phyloP scores from a whole-genome alignment of 345 rosid species.

The Syzygium grande region DNA sequence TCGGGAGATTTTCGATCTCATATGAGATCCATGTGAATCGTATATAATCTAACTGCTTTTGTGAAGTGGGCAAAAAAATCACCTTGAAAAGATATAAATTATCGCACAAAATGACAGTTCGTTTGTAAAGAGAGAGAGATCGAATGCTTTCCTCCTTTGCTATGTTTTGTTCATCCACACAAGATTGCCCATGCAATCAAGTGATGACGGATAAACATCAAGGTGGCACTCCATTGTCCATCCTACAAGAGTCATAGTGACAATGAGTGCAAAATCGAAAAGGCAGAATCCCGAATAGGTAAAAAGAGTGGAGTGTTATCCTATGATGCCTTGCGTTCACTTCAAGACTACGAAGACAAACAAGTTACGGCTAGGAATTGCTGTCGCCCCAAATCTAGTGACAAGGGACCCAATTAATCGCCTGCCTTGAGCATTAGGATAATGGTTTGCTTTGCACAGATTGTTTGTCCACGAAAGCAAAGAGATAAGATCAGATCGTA shows the following conservation, averaged over 20 bases:
- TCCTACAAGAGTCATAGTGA: background rate
- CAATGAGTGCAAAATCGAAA: background rate
- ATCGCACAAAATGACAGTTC: background rate
- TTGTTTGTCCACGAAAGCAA: background rate
- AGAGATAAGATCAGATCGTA: background rate
- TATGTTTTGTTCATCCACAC: background rate
- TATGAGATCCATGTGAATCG: background rate
- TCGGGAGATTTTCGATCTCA: background rate
- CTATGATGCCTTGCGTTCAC: background rate
- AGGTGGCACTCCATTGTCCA: background rate
- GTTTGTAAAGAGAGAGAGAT: background rate
- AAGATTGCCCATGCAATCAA: background rate
- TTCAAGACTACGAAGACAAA: background rate
- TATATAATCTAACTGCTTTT: background rate
- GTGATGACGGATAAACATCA: background rate
- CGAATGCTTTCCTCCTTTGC: background rate
- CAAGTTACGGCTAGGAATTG: background rate
- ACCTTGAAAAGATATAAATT: background rate
- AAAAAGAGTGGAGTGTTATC: background rate
- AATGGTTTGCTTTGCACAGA: background rate
- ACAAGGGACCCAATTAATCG: background rate
- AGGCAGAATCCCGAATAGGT: background rate
- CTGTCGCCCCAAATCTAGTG: background rate
- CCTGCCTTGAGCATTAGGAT: background rate
- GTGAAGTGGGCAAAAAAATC: background rate